Evolutionary conservation across 106 monocot species (phyloP).

Genomic region (Triglochin maritima): DNA sequence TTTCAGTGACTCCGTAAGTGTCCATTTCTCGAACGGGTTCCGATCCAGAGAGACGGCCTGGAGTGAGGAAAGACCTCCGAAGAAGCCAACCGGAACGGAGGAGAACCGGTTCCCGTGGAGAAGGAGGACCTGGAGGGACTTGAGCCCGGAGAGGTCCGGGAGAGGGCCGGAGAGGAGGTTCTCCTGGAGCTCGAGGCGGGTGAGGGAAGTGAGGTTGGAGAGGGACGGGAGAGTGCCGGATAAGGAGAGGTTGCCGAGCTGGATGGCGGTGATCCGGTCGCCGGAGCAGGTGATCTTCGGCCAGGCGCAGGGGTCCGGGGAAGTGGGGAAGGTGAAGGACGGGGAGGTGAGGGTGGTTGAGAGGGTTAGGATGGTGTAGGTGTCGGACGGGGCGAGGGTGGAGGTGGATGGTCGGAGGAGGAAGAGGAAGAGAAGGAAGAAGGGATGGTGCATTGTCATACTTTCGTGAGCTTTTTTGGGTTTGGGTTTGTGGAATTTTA

Average conservation of each 20-base stretch:
- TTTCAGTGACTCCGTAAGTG: constrained; percentile 15
- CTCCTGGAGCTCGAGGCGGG: constrained; percentile 36
- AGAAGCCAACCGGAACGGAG: too few species aligned
- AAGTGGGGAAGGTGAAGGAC: too few species aligned
- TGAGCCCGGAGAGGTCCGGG: too few species aligned
- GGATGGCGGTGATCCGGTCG: constrained; percentile 7
- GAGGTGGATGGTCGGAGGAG: constrained; percentile 23
- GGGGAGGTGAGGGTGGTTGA: too few species aligned
- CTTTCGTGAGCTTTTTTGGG: too few species aligned
- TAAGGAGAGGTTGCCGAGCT: constrained; percentile 37
- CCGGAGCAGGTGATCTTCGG: too few species aligned
- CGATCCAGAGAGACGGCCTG: neutral
- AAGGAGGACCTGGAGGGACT: too few species aligned
- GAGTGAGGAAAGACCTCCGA: too few species aligned
- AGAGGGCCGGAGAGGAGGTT: neutral
- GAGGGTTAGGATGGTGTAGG: too few species aligned
- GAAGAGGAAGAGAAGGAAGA: constrained; percentile 32
- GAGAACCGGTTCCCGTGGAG: too few species aligned
- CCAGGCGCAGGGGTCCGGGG: too few species aligned
- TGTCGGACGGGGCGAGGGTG: constrained; percentile 14
- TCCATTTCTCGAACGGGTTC: constrained; percentile 51
- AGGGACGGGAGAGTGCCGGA: constrained; percentile 6
- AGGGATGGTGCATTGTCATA: constrained; percentile 15
- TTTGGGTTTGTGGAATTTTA: too few species aligned
- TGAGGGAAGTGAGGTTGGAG: constrained; percentile 34